These are phyloP conservation scores for Ascochyta koolunga DNA, from an alignment of 2,329 filamentous ascomycete species.

Conservation along the genomic window DNA sequence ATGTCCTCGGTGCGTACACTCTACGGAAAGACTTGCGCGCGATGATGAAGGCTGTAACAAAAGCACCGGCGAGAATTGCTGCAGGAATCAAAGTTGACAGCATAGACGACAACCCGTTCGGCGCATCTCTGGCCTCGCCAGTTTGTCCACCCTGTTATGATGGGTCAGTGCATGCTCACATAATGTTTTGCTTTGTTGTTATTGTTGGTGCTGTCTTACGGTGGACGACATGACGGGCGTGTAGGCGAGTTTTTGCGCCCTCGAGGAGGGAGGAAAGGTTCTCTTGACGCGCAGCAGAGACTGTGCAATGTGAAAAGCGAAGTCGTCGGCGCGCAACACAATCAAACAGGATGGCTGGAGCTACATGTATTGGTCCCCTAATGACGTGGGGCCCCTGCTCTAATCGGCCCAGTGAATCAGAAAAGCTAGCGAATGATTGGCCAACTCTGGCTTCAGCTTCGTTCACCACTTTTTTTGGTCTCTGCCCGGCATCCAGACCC, in stretches of 20 bases:
- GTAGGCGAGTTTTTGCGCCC: slow-evolving; percentile 14
- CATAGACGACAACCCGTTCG: slow-evolving; percentile 56
- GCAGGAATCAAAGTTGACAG: slow-evolving; percentile 44
- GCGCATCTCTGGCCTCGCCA: slow-evolving; percentile 32
- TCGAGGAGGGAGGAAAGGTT: slow-evolving; percentile 6
- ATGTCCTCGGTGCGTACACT: slow-evolving; percentile 55
- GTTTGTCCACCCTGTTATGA: slow-evolving; percentile 29
- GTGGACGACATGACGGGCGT: slow-evolving; percentile 32
- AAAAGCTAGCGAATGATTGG: slow-evolving; percentile 11
- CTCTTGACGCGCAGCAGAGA: slow-evolving; percentile 6
- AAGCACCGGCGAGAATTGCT: slow-evolving; percentile 36
- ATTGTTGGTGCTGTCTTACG: too few relatives aligned
- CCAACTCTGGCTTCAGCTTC: slow-evolving; percentile 10
- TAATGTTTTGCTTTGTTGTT: neutral
- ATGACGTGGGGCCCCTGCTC: slow-evolving; percentile 28
- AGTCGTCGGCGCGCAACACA: slow-evolving; percentile 18
- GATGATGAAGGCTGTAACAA: slow-evolving; percentile 49
- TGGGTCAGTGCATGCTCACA: neutral
- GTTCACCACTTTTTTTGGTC: neutral
- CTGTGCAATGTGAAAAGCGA: slow-evolving; percentile 13
- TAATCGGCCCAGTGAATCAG: slow-evolving; percentile 20
- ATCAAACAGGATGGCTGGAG: slow-evolving; percentile 28
- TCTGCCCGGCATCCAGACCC: slow-evolving; percentile 18
- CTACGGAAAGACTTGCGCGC: slow-evolving; percentile 52
- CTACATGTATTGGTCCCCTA: slow-evolving; percentile 21